Evolutionary conservation across 768 basidiomycete species (phyloP).

Genomic region (Pleurotus sapidus): DNA sequence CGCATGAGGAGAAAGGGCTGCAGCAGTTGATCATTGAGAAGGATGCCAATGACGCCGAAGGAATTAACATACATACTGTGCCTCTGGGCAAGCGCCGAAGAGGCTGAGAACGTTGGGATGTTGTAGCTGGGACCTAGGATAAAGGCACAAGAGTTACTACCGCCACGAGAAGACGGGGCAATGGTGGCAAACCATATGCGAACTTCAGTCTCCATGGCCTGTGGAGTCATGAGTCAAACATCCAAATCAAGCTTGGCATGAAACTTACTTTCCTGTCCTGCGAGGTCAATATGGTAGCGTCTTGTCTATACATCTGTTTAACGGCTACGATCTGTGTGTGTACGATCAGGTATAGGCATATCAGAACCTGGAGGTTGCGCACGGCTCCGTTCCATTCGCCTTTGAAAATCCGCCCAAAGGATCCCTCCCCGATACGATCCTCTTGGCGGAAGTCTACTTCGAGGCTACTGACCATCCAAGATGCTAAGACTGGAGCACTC

Average conservation of each 20-base stretch:
- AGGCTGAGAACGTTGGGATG: slow-evolving; percentile 14
- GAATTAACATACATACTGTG: slow-evolving; percentile 1
- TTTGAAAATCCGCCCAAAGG: slow-evolving; percentile 13
- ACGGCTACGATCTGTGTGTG: slow-evolving; percentile 10
- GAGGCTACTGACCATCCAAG: slow-evolving; percentile 10
- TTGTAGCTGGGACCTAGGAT: background rate
- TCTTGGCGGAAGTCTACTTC: slow-evolving; percentile 11
- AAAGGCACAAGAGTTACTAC: too few relatives aligned
- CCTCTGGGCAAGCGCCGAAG: slow-evolving; percentile 14
- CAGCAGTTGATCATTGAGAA: background rate
- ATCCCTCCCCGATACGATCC: slow-evolving; percentile 10
- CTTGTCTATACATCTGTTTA: slow-evolving; percentile 14
- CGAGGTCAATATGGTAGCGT: slow-evolving; percentile 8
- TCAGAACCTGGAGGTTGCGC: background rate
- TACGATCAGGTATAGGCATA: background rate
- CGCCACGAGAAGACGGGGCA: too few relatives aligned
- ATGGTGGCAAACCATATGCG: too few relatives aligned
- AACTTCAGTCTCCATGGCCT: too few relatives aligned
- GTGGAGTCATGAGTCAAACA: too few relatives aligned
- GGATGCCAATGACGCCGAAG: background rate
- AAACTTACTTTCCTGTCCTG: slow-evolving; percentile 11
- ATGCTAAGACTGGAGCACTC: background rate
- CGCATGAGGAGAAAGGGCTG: slow-evolving; percentile 16
- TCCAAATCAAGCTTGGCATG: too few relatives aligned
- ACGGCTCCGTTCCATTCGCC: slow-evolving; percentile 10